Conservation (phyloP, 345 rosid species). For the Citrus cavaleriei region DNA sequence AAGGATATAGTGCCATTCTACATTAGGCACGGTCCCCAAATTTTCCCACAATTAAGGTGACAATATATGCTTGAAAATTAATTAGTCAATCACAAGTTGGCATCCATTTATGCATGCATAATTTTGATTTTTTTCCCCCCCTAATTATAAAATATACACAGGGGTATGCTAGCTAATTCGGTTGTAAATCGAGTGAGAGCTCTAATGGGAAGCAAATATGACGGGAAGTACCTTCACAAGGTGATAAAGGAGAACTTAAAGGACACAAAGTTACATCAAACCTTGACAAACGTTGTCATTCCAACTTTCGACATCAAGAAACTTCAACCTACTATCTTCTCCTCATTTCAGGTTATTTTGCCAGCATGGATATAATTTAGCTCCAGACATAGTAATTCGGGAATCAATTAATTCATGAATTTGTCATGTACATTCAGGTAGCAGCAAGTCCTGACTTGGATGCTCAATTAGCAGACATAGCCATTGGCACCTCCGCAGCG, state of each 20-base stretch:
- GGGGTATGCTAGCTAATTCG: conserved; percentile 28
- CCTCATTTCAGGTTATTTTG: conserved; percentile 48
- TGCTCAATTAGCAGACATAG: conserved; percentile 59
- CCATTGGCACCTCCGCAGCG: conserved; percentile 69
- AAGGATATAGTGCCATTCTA: conserved; percentile 62
- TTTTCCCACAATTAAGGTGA: conserved; percentile 61
- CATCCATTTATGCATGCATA: too few species aligned
- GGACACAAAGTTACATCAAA: conserved; percentile 47
- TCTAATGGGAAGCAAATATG: conserved; percentile 60
- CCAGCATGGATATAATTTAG: not conserved
- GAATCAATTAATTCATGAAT: not conserved
- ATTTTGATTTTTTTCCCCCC: not conserved
- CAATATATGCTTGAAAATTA: too few species aligned
- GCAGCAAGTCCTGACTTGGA: conserved; percentile 28
- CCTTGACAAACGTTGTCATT: conserved; percentile 61
- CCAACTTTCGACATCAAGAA: conserved; percentile 70
- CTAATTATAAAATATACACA: conserved; percentile 4
- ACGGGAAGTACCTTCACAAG: conserved; percentile 52
- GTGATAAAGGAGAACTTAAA: conserved; percentile 26
- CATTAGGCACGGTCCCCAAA: conserved; percentile 46
- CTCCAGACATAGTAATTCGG: not conserved
- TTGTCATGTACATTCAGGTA: conserved; percentile 21
- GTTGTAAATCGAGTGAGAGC: conserved; percentile 33
- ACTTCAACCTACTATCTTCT: conserved; percentile 65
- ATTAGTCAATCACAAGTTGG: too few species aligned